A percentile compares a stretch with the other conserved stretches of the same genome.
These are phyloP conservation scores for Microcera coccophila DNA, from an alignment of 2,329 filamentous ascomycete species.

Conservation along the genomic window DNA sequence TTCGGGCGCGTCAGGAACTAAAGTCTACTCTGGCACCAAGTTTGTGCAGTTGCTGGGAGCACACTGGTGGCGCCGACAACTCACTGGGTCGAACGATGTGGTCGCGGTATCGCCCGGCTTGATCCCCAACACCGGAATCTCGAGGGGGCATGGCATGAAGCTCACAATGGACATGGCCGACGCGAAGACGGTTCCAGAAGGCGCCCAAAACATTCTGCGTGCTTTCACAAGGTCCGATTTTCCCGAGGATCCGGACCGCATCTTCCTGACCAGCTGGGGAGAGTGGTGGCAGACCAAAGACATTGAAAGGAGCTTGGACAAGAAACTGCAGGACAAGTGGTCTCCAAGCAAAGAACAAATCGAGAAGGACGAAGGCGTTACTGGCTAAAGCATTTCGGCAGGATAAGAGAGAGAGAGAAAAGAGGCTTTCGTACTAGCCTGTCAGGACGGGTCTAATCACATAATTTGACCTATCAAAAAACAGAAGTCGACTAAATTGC, in stretches of 20 bases:
- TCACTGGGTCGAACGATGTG: slow-evolving; percentile 41
- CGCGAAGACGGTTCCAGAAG: slow-evolving; percentile 46
- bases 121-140: slow-evolving; percentile 46
- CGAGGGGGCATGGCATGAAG: slow-evolving; percentile 28
- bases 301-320: slow-evolving; percentile 40
- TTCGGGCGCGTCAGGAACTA: slow-evolving; percentile 29
- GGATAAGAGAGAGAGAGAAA: too few relatives aligned
- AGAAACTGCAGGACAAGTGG: slow-evolving; percentile 50
- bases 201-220: slow-evolving; percentile 42
- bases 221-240: slow-evolving; percentile 45
- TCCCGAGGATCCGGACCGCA: slow-evolving; percentile 47
- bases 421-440: too few relatives aligned
- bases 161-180: slow-evolving; percentile 37
- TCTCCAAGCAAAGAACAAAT: slow-evolving; percentile 45
- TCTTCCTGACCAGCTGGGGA: slow-evolving; percentile 54
- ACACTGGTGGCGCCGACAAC: slow-evolving; percentile 54
- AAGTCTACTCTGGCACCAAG: slow-evolving; percentile 44
- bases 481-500: too few relatives aligned
- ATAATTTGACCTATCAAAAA: too few relatives aligned
- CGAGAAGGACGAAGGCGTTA: slow-evolving; percentile 40
- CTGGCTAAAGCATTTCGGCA: slow-evolving; percentile 1
- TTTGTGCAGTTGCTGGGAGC: slow-evolving; percentile 49
- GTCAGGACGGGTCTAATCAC: too few relatives aligned
- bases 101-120: slow-evolving; percentile 53
- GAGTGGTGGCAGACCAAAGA: slow-evolving; percentile 51